phyloP scores from a whole-genome alignment of 176 grass and related monocot species.

The Sorghum bicolor region Sorghum_bicolor_NCBIv3 NC_012877.2:60384001-60384500 shows the following conservation, averaged over 20 bases:
- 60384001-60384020: slow-evolving; percentile 47
- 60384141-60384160: slow-evolving; percentile 56
- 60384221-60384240: slow-evolving; percentile 90
- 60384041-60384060: slow-evolving; percentile 85
- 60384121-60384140: slow-evolving; percentile 92
- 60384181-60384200: not conserved
- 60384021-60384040: slow-evolving; percentile 85
- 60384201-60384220: slow-evolving; percentile 26
- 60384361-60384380: not conserved
- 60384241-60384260: slow-evolving; percentile 88
- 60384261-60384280: slow-evolving; percentile 92
- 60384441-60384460: slow-evolving; percentile 61
- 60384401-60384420: not conserved
- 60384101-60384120: slow-evolving; percentile 60
- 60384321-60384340: slow-evolving; percentile 98
- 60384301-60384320: slow-evolving; percentile 88
- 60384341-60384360: slow-evolving; percentile 80
- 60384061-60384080: slow-evolving; percentile 96
- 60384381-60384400: not conserved
- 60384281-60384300: slow-evolving; percentile 80
- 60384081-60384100: slow-evolving; percentile 91
- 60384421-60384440: not conserved
- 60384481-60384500: slow-evolving; percentile 88
- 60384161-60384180: not conserved
- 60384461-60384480: slow-evolving; percentile 80